Conservation (phyloP, 2,329 filamentous ascomycete species). For the Bisporella sp. region DNA sequence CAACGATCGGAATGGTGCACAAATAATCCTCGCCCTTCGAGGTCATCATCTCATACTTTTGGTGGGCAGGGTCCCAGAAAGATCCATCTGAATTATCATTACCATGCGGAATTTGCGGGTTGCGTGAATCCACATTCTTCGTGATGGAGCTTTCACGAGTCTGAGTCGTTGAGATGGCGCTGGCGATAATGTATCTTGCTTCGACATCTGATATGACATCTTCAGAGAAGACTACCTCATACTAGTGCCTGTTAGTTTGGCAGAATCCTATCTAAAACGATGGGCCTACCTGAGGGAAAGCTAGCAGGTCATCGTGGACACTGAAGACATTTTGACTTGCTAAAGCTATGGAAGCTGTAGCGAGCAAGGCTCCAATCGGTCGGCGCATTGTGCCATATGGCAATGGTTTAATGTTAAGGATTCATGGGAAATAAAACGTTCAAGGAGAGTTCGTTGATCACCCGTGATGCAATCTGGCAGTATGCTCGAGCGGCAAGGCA, state of each 20-base stretch:
- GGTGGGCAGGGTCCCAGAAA: conserved; percentile 17
- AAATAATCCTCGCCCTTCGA: conserved; percentile 53
- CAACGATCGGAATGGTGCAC: conserved; percentile 57
- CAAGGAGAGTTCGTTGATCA: neutral
- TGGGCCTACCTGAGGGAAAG: conserved; percentile 58
- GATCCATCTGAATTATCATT: conserved; percentile 2
- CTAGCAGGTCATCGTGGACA: conserved; percentile 65
- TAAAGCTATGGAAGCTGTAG: conserved; percentile 30
- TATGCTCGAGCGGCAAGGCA: too few relatives aligned
- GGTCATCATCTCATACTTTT: conserved; percentile 51
- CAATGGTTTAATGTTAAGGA: conserved; percentile 5
- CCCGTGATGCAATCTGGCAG: too few relatives aligned
- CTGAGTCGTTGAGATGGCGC: conserved; percentile 18
- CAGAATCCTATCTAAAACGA: neutral
- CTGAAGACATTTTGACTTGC: conserved; percentile 56
- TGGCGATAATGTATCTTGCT: conserved; percentile 41
- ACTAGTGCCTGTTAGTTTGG: conserved; percentile 37
- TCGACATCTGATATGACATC: conserved; percentile 52
- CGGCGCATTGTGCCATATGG: conserved; percentile 27
- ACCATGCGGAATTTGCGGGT: conserved; percentile 4
- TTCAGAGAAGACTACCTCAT: conserved; percentile 56
- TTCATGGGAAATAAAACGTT: neutral
- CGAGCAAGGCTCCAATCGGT: conserved; percentile 21
- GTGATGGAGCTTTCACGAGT: conserved; percentile 15
- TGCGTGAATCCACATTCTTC: conserved; percentile 18